A percentile compares a stretch with the other conserved stretches of the same genome.
phyloP scores from a whole-genome alignment of 2,329 filamentous ascomycete genomes.

The Phaeosphaeria sp. region DNA sequence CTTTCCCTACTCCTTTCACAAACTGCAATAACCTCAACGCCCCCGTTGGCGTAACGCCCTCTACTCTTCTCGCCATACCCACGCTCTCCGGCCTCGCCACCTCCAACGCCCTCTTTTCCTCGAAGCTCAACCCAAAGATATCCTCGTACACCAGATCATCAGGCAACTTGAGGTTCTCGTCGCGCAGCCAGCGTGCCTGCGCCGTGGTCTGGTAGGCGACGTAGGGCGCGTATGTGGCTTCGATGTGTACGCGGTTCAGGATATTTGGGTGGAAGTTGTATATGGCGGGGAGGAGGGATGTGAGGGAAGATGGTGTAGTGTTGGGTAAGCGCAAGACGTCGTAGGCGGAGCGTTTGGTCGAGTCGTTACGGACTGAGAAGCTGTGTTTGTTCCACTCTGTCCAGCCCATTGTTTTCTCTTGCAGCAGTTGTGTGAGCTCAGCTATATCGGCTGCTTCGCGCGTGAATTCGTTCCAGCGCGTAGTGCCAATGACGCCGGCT shows the following conservation, averaged over 20 bases:
- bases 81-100: conserved; percentile 80
- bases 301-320: conserved; percentile 65
- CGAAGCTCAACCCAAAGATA: conserved; percentile 77
- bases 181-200: conserved; percentile 72
- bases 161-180: conserved; percentile 78
- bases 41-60: conserved; percentile 70
- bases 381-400: conserved; percentile 73
- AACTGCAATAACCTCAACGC: conserved; percentile 65
- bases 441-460: conserved; percentile 72
- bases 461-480: conserved; percentile 75
- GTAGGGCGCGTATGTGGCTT: conserved; percentile 87
- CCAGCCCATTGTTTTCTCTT: conserved; percentile 64
- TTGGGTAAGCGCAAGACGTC: conserved; percentile 74
- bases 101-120: conserved; percentile 76
- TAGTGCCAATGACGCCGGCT: conserved; percentile 79
- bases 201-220: conserved; percentile 74
- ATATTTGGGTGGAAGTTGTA: conserved; percentile 64
- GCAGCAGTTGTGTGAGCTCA: conserved; percentile 68
- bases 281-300: conserved; percentile 64
- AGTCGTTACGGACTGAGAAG: conserved; percentile 72
- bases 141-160: conserved; percentile 76
- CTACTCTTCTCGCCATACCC: conserved; percentile 85
- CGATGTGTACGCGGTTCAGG: conserved; percentile 75
- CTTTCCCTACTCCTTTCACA: conserved; percentile 58
- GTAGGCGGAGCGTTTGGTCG: conserved; percentile 72